These are phyloP conservation scores for Nakazawaea wickerhamii DNA, from an alignment of 805 yeast species.

Conservation along the genomic window DNA sequence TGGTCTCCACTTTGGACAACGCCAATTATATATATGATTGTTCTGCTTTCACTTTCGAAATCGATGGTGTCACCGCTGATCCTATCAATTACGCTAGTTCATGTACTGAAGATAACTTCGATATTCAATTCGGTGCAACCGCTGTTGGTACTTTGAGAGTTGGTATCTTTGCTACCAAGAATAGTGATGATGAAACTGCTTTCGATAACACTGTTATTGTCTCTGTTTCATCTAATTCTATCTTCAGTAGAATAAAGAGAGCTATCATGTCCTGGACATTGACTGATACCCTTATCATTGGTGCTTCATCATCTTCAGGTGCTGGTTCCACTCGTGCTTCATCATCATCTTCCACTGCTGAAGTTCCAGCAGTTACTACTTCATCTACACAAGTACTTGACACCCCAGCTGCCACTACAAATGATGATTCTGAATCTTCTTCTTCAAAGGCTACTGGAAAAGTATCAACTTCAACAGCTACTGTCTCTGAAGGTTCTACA, in stretches of 20 bases:
- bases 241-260: slow-evolving; percentile 14
- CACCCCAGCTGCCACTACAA: slow-evolving; percentile 8
- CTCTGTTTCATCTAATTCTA: slow-evolving; percentile 10
- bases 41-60: slow-evolving; percentile 9
- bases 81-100: slow-evolving; percentile 6
- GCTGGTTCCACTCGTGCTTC: too few relatives aligned
- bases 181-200: not conserved
- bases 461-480: slow-evolving; percentile 8
- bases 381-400: slow-evolving; percentile 11
- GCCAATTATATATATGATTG: slow-evolving; percentile 8
- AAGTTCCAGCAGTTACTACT: slow-evolving; percentile 15
- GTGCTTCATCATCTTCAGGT: slow-evolving; percentile 15
- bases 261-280: slow-evolving; percentile 7
- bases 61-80: slow-evolving; percentile 1
- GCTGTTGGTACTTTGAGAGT: slow-evolving; percentile 1
- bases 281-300: slow-evolving; percentile 3
- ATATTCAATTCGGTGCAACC: slow-evolving; percentile 1
- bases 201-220: slow-evolving; percentile 10
- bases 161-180: slow-evolving; percentile 10
- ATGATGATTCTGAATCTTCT: too few relatives aligned
- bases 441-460: slow-evolving; percentile 3
- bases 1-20: not conserved
- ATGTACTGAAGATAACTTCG: slow-evolving; percentile 10
- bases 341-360: slow-evolving; percentile 14
- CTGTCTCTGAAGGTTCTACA: slow-evolving; percentile 15